Evolutionary conservation across 2,329 filamentous ascomycete species (phyloP).

Genomic region (Bretziella fagacearum): DNA sequence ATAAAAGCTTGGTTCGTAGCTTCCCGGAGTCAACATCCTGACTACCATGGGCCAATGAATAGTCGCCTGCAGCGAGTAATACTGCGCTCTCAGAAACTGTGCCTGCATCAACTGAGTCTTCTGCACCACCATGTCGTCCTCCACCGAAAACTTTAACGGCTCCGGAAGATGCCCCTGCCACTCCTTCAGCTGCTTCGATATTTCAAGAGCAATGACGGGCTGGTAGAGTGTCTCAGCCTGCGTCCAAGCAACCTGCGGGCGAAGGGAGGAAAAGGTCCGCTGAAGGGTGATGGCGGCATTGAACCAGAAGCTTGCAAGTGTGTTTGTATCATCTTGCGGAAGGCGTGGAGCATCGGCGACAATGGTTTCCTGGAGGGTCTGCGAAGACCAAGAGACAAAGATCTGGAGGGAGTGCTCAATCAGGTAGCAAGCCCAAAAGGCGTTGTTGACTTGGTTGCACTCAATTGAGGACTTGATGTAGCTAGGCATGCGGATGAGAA

Average conservation of each 20-base stretch:
- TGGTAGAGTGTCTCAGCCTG: slow-evolving; percentile 15
- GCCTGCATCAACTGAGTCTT: neutral
- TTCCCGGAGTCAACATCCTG: slow-evolving; percentile 12
- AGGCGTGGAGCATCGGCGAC: neutral
- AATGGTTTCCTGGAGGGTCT: slow-evolving; percentile 14
- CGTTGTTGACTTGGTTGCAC: slow-evolving; percentile 14
- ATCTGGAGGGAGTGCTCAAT: slow-evolving; percentile 17
- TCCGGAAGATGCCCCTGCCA: slow-evolving; percentile 16
- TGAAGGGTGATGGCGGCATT: slow-evolving; percentile 16
- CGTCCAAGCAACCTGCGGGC: slow-evolving; percentile 15
- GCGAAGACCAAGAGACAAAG: slow-evolving; percentile 16
- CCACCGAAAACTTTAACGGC: neutral
- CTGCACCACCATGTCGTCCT: slow-evolving; percentile 13
- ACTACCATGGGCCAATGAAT: slow-evolving; percentile 17
- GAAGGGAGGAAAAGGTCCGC: slow-evolving; percentile 16
- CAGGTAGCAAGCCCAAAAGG: slow-evolving; percentile 18
- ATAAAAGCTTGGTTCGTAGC: neutral
- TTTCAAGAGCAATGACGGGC: slow-evolving; percentile 16
- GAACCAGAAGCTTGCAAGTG: slow-evolving; percentile 16
- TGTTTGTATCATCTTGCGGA: neutral
- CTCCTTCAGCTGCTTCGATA: slow-evolving; percentile 14
- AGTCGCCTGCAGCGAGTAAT: slow-evolving; percentile 16
- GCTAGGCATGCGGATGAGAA: slow-evolving; percentile 11
- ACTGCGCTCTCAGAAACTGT: slow-evolving; percentile 16
- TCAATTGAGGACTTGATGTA: neutral